Base-by-base conservation (phyloP, 208 protist species). In the Blastocrithidia nonstop region DNA sequence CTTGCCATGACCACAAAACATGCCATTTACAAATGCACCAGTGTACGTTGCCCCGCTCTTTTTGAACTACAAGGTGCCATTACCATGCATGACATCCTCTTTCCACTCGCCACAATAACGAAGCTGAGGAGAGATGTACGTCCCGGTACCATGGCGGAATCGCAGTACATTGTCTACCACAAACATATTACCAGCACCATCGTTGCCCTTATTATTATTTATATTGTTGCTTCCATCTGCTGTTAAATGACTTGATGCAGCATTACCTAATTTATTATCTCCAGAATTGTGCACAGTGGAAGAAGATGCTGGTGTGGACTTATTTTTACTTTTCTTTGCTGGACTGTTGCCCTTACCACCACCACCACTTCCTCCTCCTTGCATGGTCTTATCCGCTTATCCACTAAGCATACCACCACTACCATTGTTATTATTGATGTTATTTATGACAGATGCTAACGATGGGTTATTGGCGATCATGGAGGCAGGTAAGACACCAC, bases 21-120 rank as follows among this genome's bases (percentile, higher is more conserved):
- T 59, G 20, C 74, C 76, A 32, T 69, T 63, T 27, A 48, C 35
- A 45, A 90, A 88, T 15, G 54, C 48, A 17, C 72, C 76, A 28
- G 42, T 52, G 65, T 88, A 87, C n/a, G 41, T 37, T 44, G 59
- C 66, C 43, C 74, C 81, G 0, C 52, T 66, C 16, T 41, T 42
- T 9, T 66, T 35, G 54, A 85, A 82, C n/a, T 54, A 47, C 16
- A 89, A 54, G 11, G 46, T 37, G 6, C 84, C 88, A 15, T 48
- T 35, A 16, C 88, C 88, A 43, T 93, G 56, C 71, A 88, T 88
- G 46, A 70, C 75, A 46, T 95, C 84, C 41, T 85, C 69, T 4
- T 44, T 20, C 88, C 88, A 95, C 2, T 87, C 44, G 4, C 88
- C 88, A 4, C 60, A 58, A 61, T 94, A 93, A 39, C 45, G 60